Base-by-base conservation (phyloP, 1,284 basidiomycete species). In the Exobasidium cylindrosporum region DNA sequence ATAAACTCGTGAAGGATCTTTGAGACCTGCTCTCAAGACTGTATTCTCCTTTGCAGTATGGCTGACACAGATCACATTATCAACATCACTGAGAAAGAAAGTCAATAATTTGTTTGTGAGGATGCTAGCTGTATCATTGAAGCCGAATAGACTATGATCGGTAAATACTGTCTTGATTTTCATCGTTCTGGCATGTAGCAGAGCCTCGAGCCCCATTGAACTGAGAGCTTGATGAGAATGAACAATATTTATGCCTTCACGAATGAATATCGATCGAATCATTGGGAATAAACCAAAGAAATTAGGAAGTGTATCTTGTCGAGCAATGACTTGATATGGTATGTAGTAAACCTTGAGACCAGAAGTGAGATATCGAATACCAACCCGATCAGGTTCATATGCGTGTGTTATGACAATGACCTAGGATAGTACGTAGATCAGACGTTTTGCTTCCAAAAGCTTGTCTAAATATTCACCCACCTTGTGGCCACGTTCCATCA, bases 361-460 rank as follows among this genome's bases (percentile, higher is more conserved):
- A 32, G 80, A 84, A 5, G 92, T 88, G 1, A 99, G 84, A 87
- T 92, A 92, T 23, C 94, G 89, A 26, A 97, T 83, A 7, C 95
- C 95, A 32, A 89, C 87, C 26, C 94, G 88, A 70, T 90, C 86
- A 14, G 89, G 89, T 10, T 86, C 84, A 74, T 95, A 91, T 63
- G 90, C 88, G 76, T 98, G 96, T 0, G 95, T 97, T 65, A 98
- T 90, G 30, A 96, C 87, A 66, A 97, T 89, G 58, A 98, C 92
- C 35, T 40, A 10, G 43, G n/a, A n/a, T 45, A 21, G n/a, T 21
- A 45, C 43, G n/a, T 45, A n/a, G 14, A 40, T 23, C 50, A 1
- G 2, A 17, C 53, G 53, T 58, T 54, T n/a, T n/a, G n/a, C n/a
- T n/a, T 13, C 17, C 65, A 1, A 24, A 40, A 1, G 53, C 29